Evolutionary conservation across 208 protist genomes (phyloP).

Genomic region (Trichomonas tenax): DNA sequence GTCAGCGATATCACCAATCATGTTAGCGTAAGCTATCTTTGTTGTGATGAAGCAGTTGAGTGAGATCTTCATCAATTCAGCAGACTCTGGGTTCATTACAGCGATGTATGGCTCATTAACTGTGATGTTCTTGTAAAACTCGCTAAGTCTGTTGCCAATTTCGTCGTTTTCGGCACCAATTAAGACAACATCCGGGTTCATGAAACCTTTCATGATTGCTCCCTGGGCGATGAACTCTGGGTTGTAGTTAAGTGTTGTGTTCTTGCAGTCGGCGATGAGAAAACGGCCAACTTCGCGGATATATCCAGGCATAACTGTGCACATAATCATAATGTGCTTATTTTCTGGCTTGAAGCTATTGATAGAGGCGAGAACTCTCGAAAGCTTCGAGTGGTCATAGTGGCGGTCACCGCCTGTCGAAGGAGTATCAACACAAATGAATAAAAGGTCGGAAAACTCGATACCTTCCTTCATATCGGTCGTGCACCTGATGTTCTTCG

Average conservation of each 20-base stretch:
- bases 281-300: conserved; percentile 25
- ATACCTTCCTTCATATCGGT: conserved; percentile 40
- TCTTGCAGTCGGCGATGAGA: conserved; percentile 31
- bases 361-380: background rate
- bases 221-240: conserved; percentile 52
- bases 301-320: conserved; percentile 48
- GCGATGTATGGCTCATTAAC: background rate
- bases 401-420: background rate
- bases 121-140: conserved; percentile 27
- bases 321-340: conserved; percentile 48
- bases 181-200: conserved; percentile 38
- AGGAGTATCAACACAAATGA: conserved; percentile 47
- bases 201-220: conserved; percentile 25
- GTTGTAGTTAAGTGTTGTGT: conserved; percentile 42
- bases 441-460: conserved; percentile 39
- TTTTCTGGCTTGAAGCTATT: conserved; percentile 30
- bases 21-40: conserved; percentile 47
- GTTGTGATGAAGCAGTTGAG: conserved; percentile 52
- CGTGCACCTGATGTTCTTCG: conserved; percentile 44
- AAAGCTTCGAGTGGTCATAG: background rate
- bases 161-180: conserved; percentile 44
- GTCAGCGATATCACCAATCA: conserved; percentile 50
- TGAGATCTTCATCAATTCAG: conserved; percentile 44
- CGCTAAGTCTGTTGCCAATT: conserved; percentile 34
- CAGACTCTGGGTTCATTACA: background rate